Base-by-base conservation (phyloP, 1,139 yeast species). In the Hyphopichia burtonii region DNA sequence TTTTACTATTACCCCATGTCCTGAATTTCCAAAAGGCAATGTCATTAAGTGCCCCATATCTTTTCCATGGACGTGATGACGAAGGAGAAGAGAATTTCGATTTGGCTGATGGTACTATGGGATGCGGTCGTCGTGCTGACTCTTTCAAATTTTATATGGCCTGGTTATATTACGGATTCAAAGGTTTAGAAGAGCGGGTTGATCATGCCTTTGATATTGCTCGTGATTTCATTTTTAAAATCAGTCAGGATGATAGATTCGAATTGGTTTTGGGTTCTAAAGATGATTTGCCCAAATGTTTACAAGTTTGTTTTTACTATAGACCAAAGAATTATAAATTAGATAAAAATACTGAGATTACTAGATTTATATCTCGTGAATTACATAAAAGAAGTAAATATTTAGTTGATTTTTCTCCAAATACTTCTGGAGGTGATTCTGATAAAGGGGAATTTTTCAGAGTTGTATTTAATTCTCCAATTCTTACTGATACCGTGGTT, bases 101-200 rank as follows among this genome's bases (percentile, higher is more conserved):
- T 53, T 73, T 88, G 46, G 96, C 94, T 0, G 94, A 87, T 57
- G 95, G 95, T 9, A 88, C 96, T 6, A 84, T 88, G 94, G 96
- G 95, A 7, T 88, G 96, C 59, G 96, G 96, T 6, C 78, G 96
- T 52, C 74, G 96, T 42, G 82, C 94, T 0, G 96, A 88, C 60
- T 79, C 94, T 1, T 68, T 88, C 58, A 88, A 88, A 63, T 73
- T 88, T 54, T 87, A 85, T 59, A 62, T 88, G 59, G 82, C 86
- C 0, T 88, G 96, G 96, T 68, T 83, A 44, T 88, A 85, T 69
- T 88, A 82, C 53, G 96, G 96, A 1, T 64, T 75, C 10, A 47
- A 53, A 37, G 83, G 79, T 61, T 89, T 58, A 68, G 78, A 65
- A 36, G 58, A 68, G 52, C 67, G 93, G 31, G 72, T 88, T 11